These are phyloP conservation scores for Fragilaria crotonensis DNA, from an alignment of 108 stramenopile species.

Conservation along the genomic window DNA sequence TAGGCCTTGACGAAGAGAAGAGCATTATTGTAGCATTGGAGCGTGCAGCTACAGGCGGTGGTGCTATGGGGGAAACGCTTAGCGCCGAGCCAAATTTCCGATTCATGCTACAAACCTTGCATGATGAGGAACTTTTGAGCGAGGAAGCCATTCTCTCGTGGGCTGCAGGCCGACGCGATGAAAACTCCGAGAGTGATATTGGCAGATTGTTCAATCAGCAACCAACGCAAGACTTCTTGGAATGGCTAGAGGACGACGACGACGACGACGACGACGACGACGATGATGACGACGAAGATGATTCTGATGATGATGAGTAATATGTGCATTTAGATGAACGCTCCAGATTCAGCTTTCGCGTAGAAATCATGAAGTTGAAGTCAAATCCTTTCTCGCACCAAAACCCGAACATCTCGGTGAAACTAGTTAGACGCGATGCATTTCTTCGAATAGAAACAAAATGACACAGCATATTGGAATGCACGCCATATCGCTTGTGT, in stretches of 20 bases:
- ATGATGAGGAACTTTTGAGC: conserved; percentile 72
- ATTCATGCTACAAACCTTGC: conserved; percentile 71
- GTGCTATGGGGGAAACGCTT: conserved; percentile 33
- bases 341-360: neutral
- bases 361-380: neutral
- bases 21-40: conserved; percentile 68
- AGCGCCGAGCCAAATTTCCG: conserved; percentile 63
- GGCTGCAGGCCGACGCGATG: conserved; percentile 58
- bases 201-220: conserved; percentile 48
- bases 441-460: too few relatives aligned
- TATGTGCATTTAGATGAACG: neutral
- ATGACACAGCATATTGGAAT: too few relatives aligned
- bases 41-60: conserved; percentile 42
- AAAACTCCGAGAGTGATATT: conserved; percentile 33
- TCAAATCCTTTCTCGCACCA: neutral
- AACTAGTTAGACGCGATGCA: too few relatives aligned
- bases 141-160: conserved; percentile 79
- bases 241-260: conserved; percentile 65
- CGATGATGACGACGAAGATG: too few relatives aligned
- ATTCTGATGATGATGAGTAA: conserved; percentile 20
- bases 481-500: too few relatives aligned
- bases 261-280: conserved; percentile 46
- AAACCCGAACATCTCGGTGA: neutral
- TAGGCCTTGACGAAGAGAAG: conserved; percentile 69
- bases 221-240: conserved; percentile 80